Evolutionary conservation across 176 grass and related monocot species (phyloP).

Genomic region (Rhynchospora breviuscula): DNA sequence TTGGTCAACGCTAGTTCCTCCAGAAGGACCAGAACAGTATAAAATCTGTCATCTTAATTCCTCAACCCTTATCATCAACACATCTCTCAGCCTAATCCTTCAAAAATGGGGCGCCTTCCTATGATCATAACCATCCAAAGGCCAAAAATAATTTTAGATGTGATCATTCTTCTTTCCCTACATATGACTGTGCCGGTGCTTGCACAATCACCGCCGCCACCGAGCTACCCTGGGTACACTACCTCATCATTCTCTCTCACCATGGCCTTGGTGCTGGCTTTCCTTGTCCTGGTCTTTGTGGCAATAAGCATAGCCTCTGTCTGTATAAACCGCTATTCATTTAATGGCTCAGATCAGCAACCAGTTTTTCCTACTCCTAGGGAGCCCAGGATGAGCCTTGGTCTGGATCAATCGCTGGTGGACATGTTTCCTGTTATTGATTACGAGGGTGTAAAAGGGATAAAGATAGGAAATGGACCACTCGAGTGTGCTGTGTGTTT

Average conservation of each 20-base stretch:
- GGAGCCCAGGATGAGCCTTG: conserved; percentile 5
- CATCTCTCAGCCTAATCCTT: not conserved
- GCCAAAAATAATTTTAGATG: conserved; percentile 1
- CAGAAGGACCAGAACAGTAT: not conserved
- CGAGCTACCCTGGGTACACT: not conserved
- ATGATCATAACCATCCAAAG: not conserved
- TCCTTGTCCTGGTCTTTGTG: conserved; percentile 2
- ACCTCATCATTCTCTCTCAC: not conserved
- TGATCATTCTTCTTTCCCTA: not conserved
- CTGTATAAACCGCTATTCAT: not conserved
- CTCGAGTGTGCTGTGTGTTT: conserved; percentile 90
- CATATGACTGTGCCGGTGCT: not conserved
- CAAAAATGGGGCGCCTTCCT: not conserved
- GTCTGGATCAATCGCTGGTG: conserved; percentile 39
- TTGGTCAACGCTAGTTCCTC: not conserved
- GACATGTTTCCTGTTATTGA: conserved; percentile 63
- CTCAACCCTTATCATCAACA: not conserved
- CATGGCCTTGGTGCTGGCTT: not conserved
- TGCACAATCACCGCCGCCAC: not conserved
- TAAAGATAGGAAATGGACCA: conserved; percentile 48
- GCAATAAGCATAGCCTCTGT: not conserved
- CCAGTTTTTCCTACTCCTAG: not conserved
- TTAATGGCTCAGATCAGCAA: not conserved
- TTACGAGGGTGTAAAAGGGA: conserved; percentile 56
- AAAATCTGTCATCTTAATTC: not conserved